A percentile compares a stretch with the other conserved stretches of the same genome.
These are phyloP conservation scores for Vitrella brassicaformis DNA, from an alignment of 73 alveolate species.

Conservation along the genomic window DNA sequence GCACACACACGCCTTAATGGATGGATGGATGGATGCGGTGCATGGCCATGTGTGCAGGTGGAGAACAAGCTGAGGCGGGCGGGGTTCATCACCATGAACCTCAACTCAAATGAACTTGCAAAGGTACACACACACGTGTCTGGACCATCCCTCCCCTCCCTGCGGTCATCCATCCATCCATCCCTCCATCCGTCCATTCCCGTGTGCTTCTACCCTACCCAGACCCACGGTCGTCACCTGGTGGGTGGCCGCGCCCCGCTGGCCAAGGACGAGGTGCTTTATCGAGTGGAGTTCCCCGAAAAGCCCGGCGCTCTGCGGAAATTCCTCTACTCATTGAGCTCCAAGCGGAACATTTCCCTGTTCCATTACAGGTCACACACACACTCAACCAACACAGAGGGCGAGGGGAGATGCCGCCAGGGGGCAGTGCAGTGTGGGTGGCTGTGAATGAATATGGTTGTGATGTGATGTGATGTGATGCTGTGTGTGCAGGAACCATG, in stretches of 20 bases:
- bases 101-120: not conserved
- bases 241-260: not conserved
- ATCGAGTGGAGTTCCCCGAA: conserved; percentile 32
- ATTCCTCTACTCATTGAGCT: conserved; percentile 4
- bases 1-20: too few relatives aligned
- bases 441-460: too few relatives aligned
- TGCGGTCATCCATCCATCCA: too few relatives aligned
- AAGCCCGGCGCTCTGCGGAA: conserved; percentile 24
- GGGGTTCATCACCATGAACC: not conserved
- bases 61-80: not conserved
- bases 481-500: not conserved
- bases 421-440: not conserved
- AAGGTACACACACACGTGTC: not conserved
- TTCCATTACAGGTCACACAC: conserved; percentile 16
- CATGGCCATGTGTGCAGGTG: too few relatives aligned
- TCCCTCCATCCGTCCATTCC: too few relatives aligned
- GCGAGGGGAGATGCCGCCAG: not conserved
- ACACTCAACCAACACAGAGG: not conserved
- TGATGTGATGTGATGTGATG: not conserved
- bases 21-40: too few relatives aligned
- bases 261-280: conserved; percentile 13
- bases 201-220: too few relatives aligned
- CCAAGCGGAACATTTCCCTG: conserved; percentile 21
- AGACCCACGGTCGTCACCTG: not conserved
- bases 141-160: too few relatives aligned